These are phyloP conservation scores for Sordaria brevicollis DNA, from an alignment of 495 filamentous ascomycete genomes.

Conservation along the genomic window DNA sequence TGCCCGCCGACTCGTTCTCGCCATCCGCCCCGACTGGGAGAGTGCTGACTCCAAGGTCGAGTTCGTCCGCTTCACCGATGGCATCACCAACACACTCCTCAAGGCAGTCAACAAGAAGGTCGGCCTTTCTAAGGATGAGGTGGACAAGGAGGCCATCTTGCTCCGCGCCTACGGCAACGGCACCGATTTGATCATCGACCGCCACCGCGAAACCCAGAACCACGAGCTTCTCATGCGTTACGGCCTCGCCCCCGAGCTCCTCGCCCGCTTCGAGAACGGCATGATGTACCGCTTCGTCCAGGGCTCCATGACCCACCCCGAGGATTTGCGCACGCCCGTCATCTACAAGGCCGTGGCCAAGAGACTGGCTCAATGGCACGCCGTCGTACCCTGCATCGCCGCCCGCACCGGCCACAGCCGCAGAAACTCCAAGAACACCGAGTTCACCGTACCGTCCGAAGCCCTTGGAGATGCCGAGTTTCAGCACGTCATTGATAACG, in stretches of 20 bases:
- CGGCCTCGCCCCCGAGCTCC: conserved; percentile 72
- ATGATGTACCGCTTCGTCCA: conserved; percentile 87
- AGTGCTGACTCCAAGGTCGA: conserved; percentile 64
- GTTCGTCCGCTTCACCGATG: conserved; percentile 87
- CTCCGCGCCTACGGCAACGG: conserved; percentile 91
- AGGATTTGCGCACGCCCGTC: conserved; percentile 58
- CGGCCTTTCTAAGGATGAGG: conserved; percentile 63
- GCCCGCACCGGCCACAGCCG: conserved; percentile 26
- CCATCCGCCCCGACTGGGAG: conserved; percentile 77
- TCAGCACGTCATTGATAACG: conserved; percentile 40
- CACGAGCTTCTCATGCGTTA: conserved; percentile 63
- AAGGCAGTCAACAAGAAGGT: conserved; percentile 79
- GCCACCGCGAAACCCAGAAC: conserved; percentile 67
- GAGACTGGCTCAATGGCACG: conserved; percentile 87
- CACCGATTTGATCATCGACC: conserved; percentile 92
- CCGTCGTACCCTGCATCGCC: conserved; percentile 53
- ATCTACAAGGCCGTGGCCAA: conserved; percentile 79
- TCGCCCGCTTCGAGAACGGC: conserved; percentile 93
- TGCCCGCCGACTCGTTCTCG: conserved; percentile 65
- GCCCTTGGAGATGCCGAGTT: conserved; percentile 21
- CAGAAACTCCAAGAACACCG: conserved; percentile 20
- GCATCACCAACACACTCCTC: conserved; percentile 91
- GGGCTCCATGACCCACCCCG: conserved; percentile 66
- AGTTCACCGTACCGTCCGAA: conserved; percentile 5
- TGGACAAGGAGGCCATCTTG: conserved; percentile 81